Percentiles rank a stretch among this genome's conserved stretches.
phyloP scores from a whole-genome alignment of 306 rosid species.

The Cicer cuneatum region DNA sequence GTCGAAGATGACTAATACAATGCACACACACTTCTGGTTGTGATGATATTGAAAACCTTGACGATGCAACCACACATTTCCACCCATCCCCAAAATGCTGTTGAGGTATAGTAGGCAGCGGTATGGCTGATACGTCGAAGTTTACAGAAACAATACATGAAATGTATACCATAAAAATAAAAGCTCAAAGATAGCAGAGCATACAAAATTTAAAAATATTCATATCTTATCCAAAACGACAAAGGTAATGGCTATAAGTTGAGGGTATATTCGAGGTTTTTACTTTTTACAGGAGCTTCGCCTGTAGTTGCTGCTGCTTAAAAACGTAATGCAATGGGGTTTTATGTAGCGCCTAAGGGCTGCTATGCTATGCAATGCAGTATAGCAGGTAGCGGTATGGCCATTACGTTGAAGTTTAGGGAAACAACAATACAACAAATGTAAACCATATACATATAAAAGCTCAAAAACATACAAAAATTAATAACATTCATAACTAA shows the following conservation, averaged over 20 bases:
- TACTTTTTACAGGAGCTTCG: background rate
- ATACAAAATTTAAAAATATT: background rate
- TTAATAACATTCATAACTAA: background rate
- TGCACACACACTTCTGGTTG: background rate
- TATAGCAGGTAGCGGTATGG: background rate
- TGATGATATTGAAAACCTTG: background rate
- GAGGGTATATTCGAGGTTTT: background rate
- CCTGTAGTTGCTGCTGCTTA: background rate
- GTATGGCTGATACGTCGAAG: background rate
- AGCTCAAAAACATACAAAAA: background rate
- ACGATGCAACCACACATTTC: background rate
- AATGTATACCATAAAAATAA: background rate
- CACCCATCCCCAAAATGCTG: background rate
- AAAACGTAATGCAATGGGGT: background rate
- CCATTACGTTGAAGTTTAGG: background rate
- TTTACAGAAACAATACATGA: background rate
- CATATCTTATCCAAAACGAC: background rate
- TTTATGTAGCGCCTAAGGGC: background rate
- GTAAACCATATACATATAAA: background rate
- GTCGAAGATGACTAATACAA: background rate
- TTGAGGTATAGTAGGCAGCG: background rate
- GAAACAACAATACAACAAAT: background rate
- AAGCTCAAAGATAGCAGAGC: background rate
- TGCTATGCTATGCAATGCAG: background rate
- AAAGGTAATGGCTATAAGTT: background rate